A percentile compares a stretch with the other conserved stretches of the same genome.
phyloP scores from a whole-genome alignment of 345 rosid genomes.

The Barbarea vulgaris region DNA sequence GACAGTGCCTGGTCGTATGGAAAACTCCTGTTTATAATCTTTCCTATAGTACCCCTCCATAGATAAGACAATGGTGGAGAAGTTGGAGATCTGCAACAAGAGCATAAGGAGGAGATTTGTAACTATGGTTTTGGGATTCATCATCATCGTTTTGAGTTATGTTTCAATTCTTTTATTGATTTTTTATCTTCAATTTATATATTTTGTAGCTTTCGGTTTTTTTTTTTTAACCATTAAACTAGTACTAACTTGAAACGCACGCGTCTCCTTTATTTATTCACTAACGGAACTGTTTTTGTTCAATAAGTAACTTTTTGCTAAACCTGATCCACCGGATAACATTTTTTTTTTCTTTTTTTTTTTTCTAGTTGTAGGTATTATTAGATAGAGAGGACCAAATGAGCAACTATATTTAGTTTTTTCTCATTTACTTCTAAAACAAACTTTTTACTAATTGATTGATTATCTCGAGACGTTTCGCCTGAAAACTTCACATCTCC shows the following conservation, averaged over 20 bases:
- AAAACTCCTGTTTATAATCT: conserved; percentile 9
- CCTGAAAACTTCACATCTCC: not conserved
- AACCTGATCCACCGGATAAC: not conserved
- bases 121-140: conserved; percentile 21
- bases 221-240: not conserved
- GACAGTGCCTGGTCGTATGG: conserved; percentile 18
- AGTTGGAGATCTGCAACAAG: conserved; percentile 18
- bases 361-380: not conserved
- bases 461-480: not conserved
- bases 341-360: too few relatives aligned
- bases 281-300: conserved; percentile 16
- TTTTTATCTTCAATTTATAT: not conserved
- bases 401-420: not conserved
- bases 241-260: conserved; percentile 27
- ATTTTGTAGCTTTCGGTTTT: not conserved
- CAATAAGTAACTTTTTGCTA: not conserved
- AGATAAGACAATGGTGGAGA: conserved; percentile 21
- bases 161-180: not conserved
- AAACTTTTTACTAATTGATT: not conserved
- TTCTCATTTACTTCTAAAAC: not conserved
- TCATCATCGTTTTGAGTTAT: conserved; percentile 8
- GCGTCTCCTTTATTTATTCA: not conserved
- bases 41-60: not conserved
- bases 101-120: conserved; percentile 20
- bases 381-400: not conserved